These are phyloP conservation scores for Wickerhamomyces ciferrii DNA, from an alignment of 805 yeast genomes.

Conservation along the genomic window DNA sequence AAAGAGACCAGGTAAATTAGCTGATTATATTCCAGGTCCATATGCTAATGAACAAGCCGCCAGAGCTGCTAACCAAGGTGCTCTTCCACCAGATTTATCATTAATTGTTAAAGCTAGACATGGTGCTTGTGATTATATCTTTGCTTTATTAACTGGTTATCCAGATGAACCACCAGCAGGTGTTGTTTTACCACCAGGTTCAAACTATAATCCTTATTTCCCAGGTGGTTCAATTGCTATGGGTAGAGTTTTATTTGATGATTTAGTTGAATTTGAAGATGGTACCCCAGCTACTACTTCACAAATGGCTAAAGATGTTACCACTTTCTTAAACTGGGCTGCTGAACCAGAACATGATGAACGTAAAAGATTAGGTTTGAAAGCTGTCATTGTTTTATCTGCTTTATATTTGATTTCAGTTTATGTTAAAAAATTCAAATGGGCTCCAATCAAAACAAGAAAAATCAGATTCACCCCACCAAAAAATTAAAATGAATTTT, in stretches of 20 bases:
- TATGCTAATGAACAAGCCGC: conserved; percentile 99
- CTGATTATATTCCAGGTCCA: conserved; percentile 93
- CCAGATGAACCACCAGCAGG: conserved; percentile 99
- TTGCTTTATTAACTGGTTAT: conserved; percentile 93
- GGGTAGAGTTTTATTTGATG: conserved; percentile 98
- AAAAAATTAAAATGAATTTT: conserved; percentile 41
- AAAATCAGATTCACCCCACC: conserved; percentile 92
- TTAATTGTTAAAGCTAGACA: conserved; percentile 98
- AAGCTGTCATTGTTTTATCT: conserved; percentile 78
- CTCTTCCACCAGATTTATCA: conserved; percentile 96
- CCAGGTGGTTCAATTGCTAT: conserved; percentile 99
- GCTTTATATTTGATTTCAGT: conserved; percentile 76
- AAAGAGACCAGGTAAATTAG: conserved; percentile 97
- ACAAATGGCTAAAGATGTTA: conserved; percentile 99
- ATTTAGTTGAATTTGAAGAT: conserved; percentile 96
- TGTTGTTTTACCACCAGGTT: conserved; percentile 84
- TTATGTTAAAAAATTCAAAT: conserved; percentile 96
- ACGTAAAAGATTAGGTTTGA: conserved; percentile 93
- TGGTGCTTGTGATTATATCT: conserved; percentile 95
- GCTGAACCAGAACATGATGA: conserved; percentile 98
- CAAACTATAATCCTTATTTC: conserved; percentile 99
- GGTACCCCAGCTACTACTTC: conserved; percentile 98
- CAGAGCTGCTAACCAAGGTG: conserved; percentile 99
- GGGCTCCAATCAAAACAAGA: conserved; percentile 95
- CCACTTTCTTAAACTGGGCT: conserved; percentile 96